These are phyloP conservation scores for Dichomitus squalens DNA, from an alignment of 1,284 basidiomycete genomes.

Conservation along the genomic window DNA sequence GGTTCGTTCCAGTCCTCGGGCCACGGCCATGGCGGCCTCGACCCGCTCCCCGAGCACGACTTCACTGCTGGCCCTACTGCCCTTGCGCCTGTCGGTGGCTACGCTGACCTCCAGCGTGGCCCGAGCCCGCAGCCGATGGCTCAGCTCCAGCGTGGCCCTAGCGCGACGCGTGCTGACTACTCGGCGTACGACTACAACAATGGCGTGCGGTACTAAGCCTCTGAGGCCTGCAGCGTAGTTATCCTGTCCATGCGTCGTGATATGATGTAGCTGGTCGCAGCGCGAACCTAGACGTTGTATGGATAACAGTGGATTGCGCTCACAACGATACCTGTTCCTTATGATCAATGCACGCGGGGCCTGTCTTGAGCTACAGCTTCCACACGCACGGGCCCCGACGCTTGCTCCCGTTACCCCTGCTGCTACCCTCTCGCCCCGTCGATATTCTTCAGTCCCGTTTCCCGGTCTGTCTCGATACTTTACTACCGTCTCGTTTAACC, in stretches of 20 bases:
- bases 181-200: slow-evolving; percentile 40
- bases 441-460: background rate
- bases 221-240: background rate
- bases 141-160: slow-evolving; percentile 50
- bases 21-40: slow-evolving; percentile 42
- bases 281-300: slow-evolving; percentile 24
- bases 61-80: slow-evolving; percentile 70
- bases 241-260: background rate
- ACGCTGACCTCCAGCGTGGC: slow-evolving; percentile 77
- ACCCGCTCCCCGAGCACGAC: slow-evolving; percentile 72
- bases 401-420: slow-evolving; percentile 6
- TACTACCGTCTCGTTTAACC: background rate
- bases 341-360: slow-evolving; percentile 6
- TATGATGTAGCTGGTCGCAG: slow-evolving; percentile 18
- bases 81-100: slow-evolving; percentile 71
- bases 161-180: slow-evolving; percentile 53
- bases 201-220: slow-evolving; percentile 28
- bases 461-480: background rate
- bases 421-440: slow-evolving; percentile 1
- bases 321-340: slow-evolving; percentile 27
- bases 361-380: background rate
- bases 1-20: slow-evolving; percentile 69
- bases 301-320: slow-evolving; percentile 26
- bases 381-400: slow-evolving; percentile 2
- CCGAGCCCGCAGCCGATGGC: slow-evolving; percentile 66